Evolutionary conservation across 139 green algal species (phyloP).

Genomic region (Chlorella sp.): DNA sequence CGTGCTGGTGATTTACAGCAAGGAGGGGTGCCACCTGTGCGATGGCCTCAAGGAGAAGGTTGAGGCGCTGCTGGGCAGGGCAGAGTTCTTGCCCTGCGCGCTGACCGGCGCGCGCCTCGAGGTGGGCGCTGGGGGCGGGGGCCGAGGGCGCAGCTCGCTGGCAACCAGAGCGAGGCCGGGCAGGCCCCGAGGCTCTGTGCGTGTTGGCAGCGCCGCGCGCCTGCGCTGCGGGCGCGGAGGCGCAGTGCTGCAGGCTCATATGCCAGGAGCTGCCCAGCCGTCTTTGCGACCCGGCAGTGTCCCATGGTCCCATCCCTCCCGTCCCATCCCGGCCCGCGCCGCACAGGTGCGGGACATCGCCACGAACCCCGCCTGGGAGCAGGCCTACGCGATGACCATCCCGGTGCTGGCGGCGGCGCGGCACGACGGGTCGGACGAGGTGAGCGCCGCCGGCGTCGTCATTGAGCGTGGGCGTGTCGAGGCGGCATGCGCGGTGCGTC

Average conservation of each 20-base stretch:
- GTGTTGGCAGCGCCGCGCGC: too few relatives aligned
- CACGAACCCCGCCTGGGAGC: conserved; percentile 41
- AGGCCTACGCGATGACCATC: conserved; percentile 35
- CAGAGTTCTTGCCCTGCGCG: conserved; percentile 45
- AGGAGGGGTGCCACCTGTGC: conserved; percentile 60
- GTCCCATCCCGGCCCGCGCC: too few relatives aligned
- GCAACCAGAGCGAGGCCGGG: too few relatives aligned
- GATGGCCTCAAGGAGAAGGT: conserved; percentile 53
- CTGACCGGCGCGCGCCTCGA: conserved; percentile 24
- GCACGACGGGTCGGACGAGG: conserved; percentile 26
- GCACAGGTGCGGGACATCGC: conserved; percentile 59
- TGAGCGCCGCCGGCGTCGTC: neutral
- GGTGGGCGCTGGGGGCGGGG: too few relatives aligned
- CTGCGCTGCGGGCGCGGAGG: too few relatives aligned
- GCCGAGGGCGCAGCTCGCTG: too few relatives aligned
- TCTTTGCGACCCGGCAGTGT: too few relatives aligned
- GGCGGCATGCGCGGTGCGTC: too few relatives aligned
- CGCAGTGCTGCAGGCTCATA: too few relatives aligned
- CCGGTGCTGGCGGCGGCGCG: conserved; percentile 48
- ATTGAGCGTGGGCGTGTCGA: neutral
- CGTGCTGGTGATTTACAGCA: conserved; percentile 63
- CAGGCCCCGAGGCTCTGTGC: too few relatives aligned
- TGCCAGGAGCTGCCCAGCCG: too few relatives aligned
- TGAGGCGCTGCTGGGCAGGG: conserved; percentile 49
- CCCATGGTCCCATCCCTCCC: too few relatives aligned